Conservation (phyloP, 2,329 filamentous ascomycete species). For the Hypomyces perniciosus region DNA sequence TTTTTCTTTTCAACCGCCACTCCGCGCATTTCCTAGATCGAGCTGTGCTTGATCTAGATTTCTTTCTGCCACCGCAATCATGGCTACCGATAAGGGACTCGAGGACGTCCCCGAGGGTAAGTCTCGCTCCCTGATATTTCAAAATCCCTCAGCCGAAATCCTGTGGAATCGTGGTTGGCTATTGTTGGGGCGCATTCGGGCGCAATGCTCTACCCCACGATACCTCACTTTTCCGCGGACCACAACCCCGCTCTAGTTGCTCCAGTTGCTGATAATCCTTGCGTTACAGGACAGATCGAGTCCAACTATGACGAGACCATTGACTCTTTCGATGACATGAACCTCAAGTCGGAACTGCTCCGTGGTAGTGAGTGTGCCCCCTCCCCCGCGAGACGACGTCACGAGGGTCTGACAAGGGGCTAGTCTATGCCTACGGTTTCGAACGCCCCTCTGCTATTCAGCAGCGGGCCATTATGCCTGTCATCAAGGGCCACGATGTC, state of each 20-base stretch:
- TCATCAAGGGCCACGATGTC: slow-evolving; percentile 99
- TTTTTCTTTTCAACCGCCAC: slow-evolving; percentile 30
- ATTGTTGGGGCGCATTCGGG: slow-evolving; percentile 2
- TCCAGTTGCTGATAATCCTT: slow-evolving; percentile 18
- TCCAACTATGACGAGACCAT: slow-evolving; percentile 99
- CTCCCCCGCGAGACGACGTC: slow-evolving; percentile 9
- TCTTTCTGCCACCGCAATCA: slow-evolving; percentile 68
- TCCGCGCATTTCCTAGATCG: slow-evolving; percentile 58
- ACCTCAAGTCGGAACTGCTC: slow-evolving; percentile 93
- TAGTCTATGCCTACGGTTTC: slow-evolving; percentile 98
- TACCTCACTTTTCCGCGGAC: slow-evolving; percentile 1
- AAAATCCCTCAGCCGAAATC: background rate
- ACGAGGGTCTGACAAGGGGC: slow-evolving; percentile 19
- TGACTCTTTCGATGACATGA: slow-evolving; percentile 98
- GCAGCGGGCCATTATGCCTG: slow-evolving; percentile 99
- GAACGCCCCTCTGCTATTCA: slow-evolving; percentile 99
- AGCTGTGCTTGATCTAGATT: slow-evolving; percentile 71
- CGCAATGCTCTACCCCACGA: slow-evolving; percentile 11
- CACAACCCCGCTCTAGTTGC: background rate
- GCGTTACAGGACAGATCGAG: slow-evolving; percentile 84
- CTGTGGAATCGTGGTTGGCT: background rate
- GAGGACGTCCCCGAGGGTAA: slow-evolving; percentile 94
- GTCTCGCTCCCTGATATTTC: slow-evolving; percentile 26
- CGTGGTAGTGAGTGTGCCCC: slow-evolving; percentile 62
- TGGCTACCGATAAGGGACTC: slow-evolving; percentile 97